Evolutionary conservation across 345 rosid genomes (phyloP).

Genomic region (Garcia nutans): DNA sequence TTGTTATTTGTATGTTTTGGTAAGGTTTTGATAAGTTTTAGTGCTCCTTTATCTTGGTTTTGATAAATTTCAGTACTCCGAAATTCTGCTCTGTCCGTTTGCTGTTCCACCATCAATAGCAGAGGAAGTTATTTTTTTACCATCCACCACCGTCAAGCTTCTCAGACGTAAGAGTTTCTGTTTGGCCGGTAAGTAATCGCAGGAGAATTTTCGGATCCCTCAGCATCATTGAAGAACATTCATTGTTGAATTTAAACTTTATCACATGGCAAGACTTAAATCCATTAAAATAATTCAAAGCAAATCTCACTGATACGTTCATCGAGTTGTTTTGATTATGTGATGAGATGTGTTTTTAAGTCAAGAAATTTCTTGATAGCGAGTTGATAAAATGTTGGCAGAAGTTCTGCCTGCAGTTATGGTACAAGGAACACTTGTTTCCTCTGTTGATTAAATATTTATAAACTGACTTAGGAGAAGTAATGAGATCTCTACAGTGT

Average conservation of each 20-base stretch:
- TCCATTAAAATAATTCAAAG: neutral
- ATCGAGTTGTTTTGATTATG: neutral
- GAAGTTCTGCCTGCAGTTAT: neutral
- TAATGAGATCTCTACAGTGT: neutral
- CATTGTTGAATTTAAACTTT: neutral
- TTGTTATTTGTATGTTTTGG: too few relatives aligned
- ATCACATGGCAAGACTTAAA: neutral
- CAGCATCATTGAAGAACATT: neutral
- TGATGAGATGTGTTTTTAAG: neutral
- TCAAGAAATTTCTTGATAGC: neutral
- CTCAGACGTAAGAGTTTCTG: too few relatives aligned
- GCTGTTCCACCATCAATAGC: too few relatives aligned
- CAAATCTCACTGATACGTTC: neutral
- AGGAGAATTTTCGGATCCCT: neutral
- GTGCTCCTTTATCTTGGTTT: too few relatives aligned
- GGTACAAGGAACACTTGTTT: neutral
- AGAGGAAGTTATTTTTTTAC: too few relatives aligned
- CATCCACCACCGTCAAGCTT: too few relatives aligned
- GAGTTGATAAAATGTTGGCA: neutral
- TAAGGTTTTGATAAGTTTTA: too few relatives aligned
- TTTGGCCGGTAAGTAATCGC: neutral
- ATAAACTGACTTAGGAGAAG: neutral
- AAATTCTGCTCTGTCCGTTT: too few relatives aligned
- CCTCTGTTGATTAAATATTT: neutral
- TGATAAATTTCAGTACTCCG: too few relatives aligned